A percentile compares a stretch with the other conserved stretches of the same genome.
Conservation (phyloP, 148 eudicot genomes). For the Rhododendron griersonianum region DNA sequence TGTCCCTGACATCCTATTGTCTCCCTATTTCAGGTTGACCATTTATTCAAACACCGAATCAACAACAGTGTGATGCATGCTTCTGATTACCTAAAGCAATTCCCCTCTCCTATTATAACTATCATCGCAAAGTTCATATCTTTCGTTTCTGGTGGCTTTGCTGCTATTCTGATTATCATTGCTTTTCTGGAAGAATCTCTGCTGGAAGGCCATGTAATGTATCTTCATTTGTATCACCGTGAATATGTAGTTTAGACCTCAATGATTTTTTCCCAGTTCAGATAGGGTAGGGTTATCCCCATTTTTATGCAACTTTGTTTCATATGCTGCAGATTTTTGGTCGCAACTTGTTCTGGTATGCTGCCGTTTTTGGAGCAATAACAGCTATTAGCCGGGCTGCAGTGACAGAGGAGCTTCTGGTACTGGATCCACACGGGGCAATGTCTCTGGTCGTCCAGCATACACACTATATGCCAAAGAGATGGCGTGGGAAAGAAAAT, state of each 20-base stretch:
- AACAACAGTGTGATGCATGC: constrained; percentile 75
- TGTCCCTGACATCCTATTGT: constrained; percentile 1
- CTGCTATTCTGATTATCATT: constrained; percentile 88
- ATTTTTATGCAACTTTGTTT: constrained; percentile 3
- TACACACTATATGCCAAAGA: constrained; percentile 86
- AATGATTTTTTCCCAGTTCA: neutral
- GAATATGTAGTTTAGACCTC: neutral
- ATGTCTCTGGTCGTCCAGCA: constrained; percentile 82
- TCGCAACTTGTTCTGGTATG: constrained; percentile 94
- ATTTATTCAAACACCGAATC: constrained; percentile 86
- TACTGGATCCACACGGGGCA: constrained; percentile 80
- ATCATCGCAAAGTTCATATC: constrained; percentile 86
- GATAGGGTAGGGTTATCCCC: neutral
- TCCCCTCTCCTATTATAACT: constrained; percentile 81
- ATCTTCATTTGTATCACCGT: neutral
- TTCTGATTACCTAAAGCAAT: constrained; percentile 87
- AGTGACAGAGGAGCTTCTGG: constrained; percentile 67
- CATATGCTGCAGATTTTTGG: constrained; percentile 74
- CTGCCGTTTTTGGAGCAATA: constrained; percentile 93
- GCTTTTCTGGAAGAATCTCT: constrained; percentile 92
- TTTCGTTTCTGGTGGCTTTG: constrained; percentile 88
- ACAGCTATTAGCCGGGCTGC: constrained; percentile 89
- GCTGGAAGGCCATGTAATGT: constrained; percentile 95
- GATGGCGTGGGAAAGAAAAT: constrained; percentile 94
- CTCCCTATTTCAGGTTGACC: constrained; percentile 63